A percentile compares a stretch with the other conserved stretches of the same genome.
These are phyloP conservation scores for Fusarium sp. DNA, from an alignment of 2,329 filamentous ascomycete genomes.

Conservation along the genomic window DNA sequence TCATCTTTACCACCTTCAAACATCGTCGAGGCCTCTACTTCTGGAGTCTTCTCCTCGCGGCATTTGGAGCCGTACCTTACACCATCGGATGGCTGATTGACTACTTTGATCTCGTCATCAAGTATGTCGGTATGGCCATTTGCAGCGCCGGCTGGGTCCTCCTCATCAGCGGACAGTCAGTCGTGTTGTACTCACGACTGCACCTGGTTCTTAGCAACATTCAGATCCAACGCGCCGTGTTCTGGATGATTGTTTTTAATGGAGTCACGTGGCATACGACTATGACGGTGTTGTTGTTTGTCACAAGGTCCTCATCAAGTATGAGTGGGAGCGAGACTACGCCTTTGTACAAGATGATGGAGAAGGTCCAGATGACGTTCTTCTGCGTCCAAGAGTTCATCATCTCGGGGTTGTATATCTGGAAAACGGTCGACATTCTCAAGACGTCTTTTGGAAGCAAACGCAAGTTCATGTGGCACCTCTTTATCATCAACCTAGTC, in stretches of 20 bases:
- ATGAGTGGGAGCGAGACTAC: not conserved
- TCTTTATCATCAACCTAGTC: conserved; percentile 20
- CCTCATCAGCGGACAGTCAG: conserved; percentile 17
- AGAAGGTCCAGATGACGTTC: conserved; percentile 19
- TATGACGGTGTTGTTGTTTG: conserved; percentile 10
- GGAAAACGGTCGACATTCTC: conserved; percentile 12
- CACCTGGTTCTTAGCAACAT: not conserved
- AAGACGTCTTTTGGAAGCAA: conserved; percentile 21
- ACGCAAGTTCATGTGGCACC: conserved; percentile 24
- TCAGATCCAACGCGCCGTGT: conserved; percentile 6
- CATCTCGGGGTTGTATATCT: conserved; percentile 13
- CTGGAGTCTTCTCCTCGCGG: conserved; percentile 10
- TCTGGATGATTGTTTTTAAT: conserved; percentile 25
- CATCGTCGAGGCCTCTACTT: conserved; percentile 7
- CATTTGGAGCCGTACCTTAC: conserved; percentile 13
- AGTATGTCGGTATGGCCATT: conserved; percentile 10
- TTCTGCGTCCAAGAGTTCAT: conserved; percentile 22
- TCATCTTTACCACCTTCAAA: conserved; percentile 17
- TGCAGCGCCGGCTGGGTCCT: conserved; percentile 7
- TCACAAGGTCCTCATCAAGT: not conserved
- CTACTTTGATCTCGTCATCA: not conserved
- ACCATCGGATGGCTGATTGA: conserved; percentile 7
- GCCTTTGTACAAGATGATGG: conserved; percentile 1
- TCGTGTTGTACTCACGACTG: conserved; percentile 8
- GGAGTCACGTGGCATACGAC: conserved; percentile 17